Percentiles rank a stretch among this genome's conserved stretches.
Evolutionary conservation across 2,329 filamentous ascomycete species (phyloP).

Genomic region (Colletotrichum chlorophyti): DNA sequence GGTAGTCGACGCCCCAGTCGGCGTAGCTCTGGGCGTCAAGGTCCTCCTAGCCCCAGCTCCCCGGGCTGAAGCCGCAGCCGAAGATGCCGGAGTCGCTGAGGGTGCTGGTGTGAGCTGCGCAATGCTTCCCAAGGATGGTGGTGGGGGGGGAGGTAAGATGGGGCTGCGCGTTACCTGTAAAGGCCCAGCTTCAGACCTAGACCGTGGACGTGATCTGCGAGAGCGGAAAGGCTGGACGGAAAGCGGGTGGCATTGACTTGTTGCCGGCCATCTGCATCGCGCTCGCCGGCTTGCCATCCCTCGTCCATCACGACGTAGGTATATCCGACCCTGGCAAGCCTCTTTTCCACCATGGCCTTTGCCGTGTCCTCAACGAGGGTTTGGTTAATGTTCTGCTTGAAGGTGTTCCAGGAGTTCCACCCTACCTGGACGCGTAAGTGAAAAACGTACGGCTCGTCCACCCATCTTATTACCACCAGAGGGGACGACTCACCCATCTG

Average conservation of each 20-base stretch:
- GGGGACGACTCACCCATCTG: not conserved
- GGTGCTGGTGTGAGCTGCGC: too few relatives aligned
- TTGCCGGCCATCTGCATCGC: constrained; percentile 1
- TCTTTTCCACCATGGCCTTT: constrained; percentile 3
- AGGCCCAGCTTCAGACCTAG: constrained; percentile 59
- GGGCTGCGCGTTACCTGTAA: constrained; percentile 47
- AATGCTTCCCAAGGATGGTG: too few relatives aligned
- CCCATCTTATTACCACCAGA: too few relatives aligned
- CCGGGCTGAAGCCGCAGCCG: constrained; percentile 45
- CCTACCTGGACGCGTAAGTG: too few relatives aligned
- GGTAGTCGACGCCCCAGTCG: constrained; percentile 57
- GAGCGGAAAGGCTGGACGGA: constrained; percentile 42
- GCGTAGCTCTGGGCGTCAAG: constrained; percentile 60
- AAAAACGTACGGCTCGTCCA: too few relatives aligned
- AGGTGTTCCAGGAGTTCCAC: constrained; percentile 26
- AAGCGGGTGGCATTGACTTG: constrained; percentile 11
- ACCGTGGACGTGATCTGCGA: constrained; percentile 54
- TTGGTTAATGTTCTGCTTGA: constrained; percentile 31
- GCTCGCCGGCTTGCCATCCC: constrained; percentile 3
- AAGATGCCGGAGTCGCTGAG: constrained; percentile 47
- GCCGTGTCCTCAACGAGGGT: constrained; percentile 28
- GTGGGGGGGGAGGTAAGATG: not conserved
- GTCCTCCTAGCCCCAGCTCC: constrained; percentile 45
- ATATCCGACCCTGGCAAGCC: constrained; percentile 14
- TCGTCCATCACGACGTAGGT: constrained; percentile 23